Evolutionary conservation across 1,139 yeast genomes (phyloP), one percentile per base, ranked within the genome.

Genomic region (Debaryomyces psychrophilus): DNA sequence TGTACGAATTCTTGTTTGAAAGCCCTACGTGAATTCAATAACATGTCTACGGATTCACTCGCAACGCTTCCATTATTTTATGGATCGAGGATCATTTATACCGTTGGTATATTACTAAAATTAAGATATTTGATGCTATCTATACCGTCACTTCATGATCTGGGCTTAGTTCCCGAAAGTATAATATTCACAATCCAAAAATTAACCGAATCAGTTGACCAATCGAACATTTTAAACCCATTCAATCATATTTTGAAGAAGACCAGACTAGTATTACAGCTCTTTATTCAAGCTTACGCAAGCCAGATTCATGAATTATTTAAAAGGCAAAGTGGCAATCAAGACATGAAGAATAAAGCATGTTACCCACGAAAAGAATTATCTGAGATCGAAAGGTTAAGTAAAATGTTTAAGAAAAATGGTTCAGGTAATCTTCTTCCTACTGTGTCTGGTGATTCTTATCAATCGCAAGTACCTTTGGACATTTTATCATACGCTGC

Each of bases 101-200:
- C 88, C 2, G 82, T 83, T 0, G 88, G 90, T 8, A 80, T 83
- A 72, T 65, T 86, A 12, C 66, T 85, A 44, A 73, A 88, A 50
- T 67, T 85, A 41, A 67, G 90, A 31, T 83, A 77, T 53, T 65
- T 83, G 45, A 75, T 79, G 14, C 60, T 83, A 31, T 76, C 84
- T 5, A 68, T 82, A 11, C 85, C 87, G 1, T 71, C 77, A 27
- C 73, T 79, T 47, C 73, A 71, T 59, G 77, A 72, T 40, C 67
- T 61, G 43, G 77, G 76, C 40, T 67, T 77, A 40, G 77, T 82
- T 6, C 83, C 87, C 0, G 68, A 70, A 31, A 78, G 82, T 3
- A 65, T 83, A 23, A 56, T 64, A 1, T 58, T 67, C 12, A 55
- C 65, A 2, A 73, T 85, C 11, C 77, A 71, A 53, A 63, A 64